Percentiles rank a stretch among this genome's conserved stretches.
Evolutionary conservation across 371 early-diverging fungal genomes (phyloP).

Genomic region (Sporodiniella umbellata): DNA sequence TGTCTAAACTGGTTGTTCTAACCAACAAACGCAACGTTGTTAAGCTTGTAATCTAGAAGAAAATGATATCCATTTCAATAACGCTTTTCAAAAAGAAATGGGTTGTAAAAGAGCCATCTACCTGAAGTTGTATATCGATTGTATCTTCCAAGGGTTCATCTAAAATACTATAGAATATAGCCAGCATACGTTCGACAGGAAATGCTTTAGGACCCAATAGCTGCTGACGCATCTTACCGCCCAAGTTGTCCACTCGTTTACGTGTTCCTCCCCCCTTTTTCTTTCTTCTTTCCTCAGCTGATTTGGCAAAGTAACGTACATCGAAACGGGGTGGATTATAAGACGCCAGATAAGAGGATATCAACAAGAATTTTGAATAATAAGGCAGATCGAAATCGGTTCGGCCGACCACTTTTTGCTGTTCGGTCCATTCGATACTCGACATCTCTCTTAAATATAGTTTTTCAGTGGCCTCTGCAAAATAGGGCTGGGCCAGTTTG

Average conservation of each 20-base stretch:
- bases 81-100: background rate
- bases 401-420: conserved; percentile 10
- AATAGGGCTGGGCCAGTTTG: conserved; percentile 68
- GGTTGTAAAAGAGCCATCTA: conserved; percentile 23
- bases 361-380: conserved; percentile 79
- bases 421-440: conserved; percentile 73
- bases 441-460: conserved; percentile 85
- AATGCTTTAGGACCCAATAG: conserved; percentile 87
- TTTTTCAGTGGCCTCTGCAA: conserved; percentile 77
- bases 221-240: conserved; percentile 76
- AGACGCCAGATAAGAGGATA: conserved; percentile 88
- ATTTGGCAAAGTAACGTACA: conserved; percentile 75
- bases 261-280: conserved; percentile 45
- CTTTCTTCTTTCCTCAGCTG: conserved; percentile 49
- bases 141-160: conserved; percentile 66
- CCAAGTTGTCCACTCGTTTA: conserved; percentile 39
- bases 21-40: conserved; percentile 70
- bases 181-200: conserved; percentile 90
- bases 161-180: conserved; percentile 90
- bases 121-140: conserved; percentile 79
- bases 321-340: conserved; percentile 91
- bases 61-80: background rate
- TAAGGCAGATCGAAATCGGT: conserved; percentile 68
- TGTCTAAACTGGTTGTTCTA: conserved; percentile 66
- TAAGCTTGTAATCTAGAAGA: conserved; percentile 68